phyloP scores from a whole-genome alignment of 176 grass and related monocot genomes.

The Cenchrus americanus region DNA sequence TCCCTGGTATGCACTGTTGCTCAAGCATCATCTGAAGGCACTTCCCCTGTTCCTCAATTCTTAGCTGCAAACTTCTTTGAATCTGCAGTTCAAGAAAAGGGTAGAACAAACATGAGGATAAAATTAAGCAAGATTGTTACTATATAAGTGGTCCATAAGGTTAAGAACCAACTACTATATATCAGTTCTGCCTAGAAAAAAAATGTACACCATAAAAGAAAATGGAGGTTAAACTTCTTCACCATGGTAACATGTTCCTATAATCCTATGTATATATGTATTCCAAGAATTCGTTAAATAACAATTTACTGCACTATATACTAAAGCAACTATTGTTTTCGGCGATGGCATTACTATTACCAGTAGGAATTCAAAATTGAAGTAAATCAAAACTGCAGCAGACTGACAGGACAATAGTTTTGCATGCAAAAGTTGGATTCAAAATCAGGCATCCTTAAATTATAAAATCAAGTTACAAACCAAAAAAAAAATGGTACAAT shows the following conservation, averaged over 20 bases:
- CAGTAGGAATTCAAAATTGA: constrained; percentile 1
- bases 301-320: background rate
- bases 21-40: constrained; percentile 86
- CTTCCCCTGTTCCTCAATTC: constrained; percentile 90
- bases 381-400: background rate
- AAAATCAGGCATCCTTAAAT: background rate
- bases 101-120: background rate
- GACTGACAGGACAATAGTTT: background rate
- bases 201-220: background rate
- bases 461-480: background rate
- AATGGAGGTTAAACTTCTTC: background rate
- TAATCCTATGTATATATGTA: background rate
- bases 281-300: background rate
- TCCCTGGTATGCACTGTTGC: constrained; percentile 58
- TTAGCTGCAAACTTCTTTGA: constrained; percentile 83
- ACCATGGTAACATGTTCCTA: background rate
- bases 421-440: background rate
- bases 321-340: background rate
- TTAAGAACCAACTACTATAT: background rate
- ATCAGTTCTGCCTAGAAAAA: background rate
- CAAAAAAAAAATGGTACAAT: background rate
- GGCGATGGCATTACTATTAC: background rate
- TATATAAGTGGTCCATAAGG: too few relatives aligned
- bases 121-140: background rate
- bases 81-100: constrained; percentile 43